Percentiles rank a stretch among this genome's conserved stretches.
Evolutionary conservation across 352 stramenopile genomes (phyloP).

Genomic region (Pythium rishiriense): DNA sequence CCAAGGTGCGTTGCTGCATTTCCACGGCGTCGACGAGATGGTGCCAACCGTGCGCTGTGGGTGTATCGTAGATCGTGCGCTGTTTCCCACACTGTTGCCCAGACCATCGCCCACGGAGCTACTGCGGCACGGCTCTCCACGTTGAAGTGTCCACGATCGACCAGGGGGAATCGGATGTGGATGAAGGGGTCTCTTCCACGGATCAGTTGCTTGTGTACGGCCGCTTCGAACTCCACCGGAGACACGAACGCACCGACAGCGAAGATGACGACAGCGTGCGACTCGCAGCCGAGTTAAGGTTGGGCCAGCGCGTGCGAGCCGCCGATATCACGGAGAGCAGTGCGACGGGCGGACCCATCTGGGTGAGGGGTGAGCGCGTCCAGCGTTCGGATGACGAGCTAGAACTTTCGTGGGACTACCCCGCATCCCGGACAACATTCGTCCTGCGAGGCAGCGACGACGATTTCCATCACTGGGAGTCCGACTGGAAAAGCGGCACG

Average conservation of each 20-base stretch:
- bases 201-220: conserved; percentile 26
- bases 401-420: too few relatives aligned
- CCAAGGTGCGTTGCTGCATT: conserved; percentile 33
- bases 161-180: not conserved
- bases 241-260: not conserved
- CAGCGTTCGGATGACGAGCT: not conserved
- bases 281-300: not conserved
- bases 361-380: conserved; percentile 5
- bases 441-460: conserved; percentile 23
- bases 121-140: conserved; percentile 44
- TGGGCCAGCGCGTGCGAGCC: conserved; percentile 22
- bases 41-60: not conserved
- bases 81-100: conserved; percentile 64
- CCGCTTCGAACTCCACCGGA: conserved; percentile 32
- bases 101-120: conserved; percentile 39
- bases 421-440: not conserved
- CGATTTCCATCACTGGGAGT: conserved; percentile 43
- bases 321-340: conserved; percentile 1
- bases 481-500: conserved; percentile 55
- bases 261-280: not conserved
- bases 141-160: conserved; percentile 16
- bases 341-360: not conserved
- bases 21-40: not conserved
- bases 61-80: conserved; percentile 39
- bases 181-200: not conserved